Conservation (phyloP, 768 basidiomycete genomes). For the Plicaturopsis crispa region DNA sequence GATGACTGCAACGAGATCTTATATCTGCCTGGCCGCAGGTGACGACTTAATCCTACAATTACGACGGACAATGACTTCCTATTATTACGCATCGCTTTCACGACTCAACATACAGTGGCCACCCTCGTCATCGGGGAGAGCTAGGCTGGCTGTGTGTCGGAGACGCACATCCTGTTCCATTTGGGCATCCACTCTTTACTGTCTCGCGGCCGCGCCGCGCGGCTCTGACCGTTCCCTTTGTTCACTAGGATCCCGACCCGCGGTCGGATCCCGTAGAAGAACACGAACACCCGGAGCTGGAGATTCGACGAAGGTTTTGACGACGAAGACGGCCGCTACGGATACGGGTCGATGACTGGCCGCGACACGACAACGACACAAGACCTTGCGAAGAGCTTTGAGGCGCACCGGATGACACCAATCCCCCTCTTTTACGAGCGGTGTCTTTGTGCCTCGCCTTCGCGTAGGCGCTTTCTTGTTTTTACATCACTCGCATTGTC, state of each 20-base stretch:
- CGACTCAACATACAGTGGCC: constrained; percentile 20
- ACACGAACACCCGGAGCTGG: constrained; percentile 15
- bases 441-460: constrained; percentile 48
- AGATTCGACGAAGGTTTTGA: constrained; percentile 22
- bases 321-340: constrained; percentile 45
- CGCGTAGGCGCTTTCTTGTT: constrained; percentile 51
- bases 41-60: constrained; percentile 46
- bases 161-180: constrained; percentile 14
- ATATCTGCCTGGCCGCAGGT: constrained; percentile 52
- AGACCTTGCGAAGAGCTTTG: constrained; percentile 53
- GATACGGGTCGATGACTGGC: constrained; percentile 42
- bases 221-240: constrained; percentile 20
- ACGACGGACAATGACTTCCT: constrained; percentile 32
- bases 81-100: constrained; percentile 35
- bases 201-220: constrained; percentile 55
- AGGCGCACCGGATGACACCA: constrained; percentile 28
- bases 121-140: constrained; percentile 14
- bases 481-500: constrained; percentile 34
- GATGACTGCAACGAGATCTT: constrained; percentile 30
- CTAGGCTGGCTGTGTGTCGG: constrained; percentile 12
- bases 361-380: constrained; percentile 59
- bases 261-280: constrained; percentile 25
- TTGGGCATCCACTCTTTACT: constrained; percentile 16
- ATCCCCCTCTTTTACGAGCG: constrained; percentile 41
- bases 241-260: constrained; percentile 28